These are phyloP conservation scores for Aspergillus melleus DNA, from an alignment of 2,329 filamentous ascomycete species.

Conservation along the genomic window DNA sequence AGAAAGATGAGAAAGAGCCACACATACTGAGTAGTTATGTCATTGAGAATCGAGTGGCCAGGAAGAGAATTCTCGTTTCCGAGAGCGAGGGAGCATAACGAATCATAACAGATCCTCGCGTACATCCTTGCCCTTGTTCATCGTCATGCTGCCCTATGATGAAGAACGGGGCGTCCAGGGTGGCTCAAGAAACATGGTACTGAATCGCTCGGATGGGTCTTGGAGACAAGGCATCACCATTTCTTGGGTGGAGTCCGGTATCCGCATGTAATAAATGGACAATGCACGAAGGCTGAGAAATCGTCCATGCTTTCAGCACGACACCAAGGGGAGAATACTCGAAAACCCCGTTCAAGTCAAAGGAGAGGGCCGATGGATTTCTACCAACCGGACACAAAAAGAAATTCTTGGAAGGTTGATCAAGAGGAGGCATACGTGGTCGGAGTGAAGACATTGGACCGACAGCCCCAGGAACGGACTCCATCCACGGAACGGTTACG, in stretches of 20 bases:
- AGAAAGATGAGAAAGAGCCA: too few species aligned
- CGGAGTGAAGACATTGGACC: too few species aligned
- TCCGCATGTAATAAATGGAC: neutral
- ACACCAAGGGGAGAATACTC: neutral
- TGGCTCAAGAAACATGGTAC: neutral
- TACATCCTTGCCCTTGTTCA: too few species aligned
- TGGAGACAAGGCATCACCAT: constrained; percentile 14
- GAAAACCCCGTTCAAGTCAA: neutral
- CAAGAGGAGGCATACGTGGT: too few species aligned
- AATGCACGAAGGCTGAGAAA: neutral
- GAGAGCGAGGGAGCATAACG: too few species aligned
- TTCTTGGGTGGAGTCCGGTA: constrained; percentile 8
- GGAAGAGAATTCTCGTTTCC: neutral
- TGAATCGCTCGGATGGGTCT: neutral
- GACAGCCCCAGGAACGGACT: too few species aligned
- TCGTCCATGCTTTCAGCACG: neutral
- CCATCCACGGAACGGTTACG: constrained; percentile 2
- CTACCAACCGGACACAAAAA: too few species aligned
- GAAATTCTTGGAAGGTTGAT: too few species aligned
- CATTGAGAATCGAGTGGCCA: neutral
- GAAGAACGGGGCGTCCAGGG: neutral
- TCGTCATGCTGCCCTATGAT: neutral
- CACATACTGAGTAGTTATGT: neutral
- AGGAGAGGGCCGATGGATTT: neutral
- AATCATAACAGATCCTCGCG: too few species aligned